Conservation (phyloP, 176 grass and related monocot species). For the Musa beccarii region DNA sequence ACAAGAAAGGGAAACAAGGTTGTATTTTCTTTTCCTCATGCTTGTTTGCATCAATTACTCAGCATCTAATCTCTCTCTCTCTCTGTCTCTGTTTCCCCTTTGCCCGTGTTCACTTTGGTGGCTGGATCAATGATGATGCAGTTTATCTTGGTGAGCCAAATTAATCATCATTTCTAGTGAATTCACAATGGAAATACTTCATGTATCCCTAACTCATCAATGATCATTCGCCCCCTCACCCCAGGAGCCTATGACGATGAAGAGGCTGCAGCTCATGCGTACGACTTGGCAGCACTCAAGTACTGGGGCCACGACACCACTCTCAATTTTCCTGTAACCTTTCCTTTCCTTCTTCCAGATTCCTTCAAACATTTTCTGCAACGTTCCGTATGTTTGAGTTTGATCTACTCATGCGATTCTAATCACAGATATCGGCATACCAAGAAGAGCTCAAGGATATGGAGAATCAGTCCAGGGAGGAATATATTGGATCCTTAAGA, state of each 20-base stretch:
- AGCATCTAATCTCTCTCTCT: constrained; percentile 15
- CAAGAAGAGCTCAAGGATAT: constrained; percentile 46
- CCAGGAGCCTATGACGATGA: constrained; percentile 87
- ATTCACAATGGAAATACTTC: too few relatives aligned
- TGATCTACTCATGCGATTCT: neutral
- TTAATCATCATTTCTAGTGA: too few relatives aligned
- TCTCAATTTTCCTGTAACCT: constrained; percentile 74
- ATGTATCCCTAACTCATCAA: too few relatives aligned
- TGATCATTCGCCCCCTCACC: neutral
- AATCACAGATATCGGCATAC: constrained; percentile 32
- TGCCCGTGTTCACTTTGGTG: constrained; percentile 9
- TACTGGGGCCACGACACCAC: constrained; percentile 83
- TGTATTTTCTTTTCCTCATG: neutral
- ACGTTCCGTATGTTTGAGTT: neutral
- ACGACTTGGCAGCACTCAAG: constrained; percentile 94
- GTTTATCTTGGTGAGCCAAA: constrained; percentile 88
- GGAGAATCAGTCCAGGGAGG: constrained; percentile 47
- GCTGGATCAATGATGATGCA: constrained; percentile 27
- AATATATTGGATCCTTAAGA: constrained; percentile 57
- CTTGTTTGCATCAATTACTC: neutral
- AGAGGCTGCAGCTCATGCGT: constrained; percentile 69
- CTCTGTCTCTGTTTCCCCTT: neutral
- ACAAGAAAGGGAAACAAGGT: constrained; percentile 98
- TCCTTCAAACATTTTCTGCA: neutral
- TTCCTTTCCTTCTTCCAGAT: neutral